Evolutionary conservation across 208 protist species (phyloP).

Genomic region (Leishmania mexicana): DNA sequence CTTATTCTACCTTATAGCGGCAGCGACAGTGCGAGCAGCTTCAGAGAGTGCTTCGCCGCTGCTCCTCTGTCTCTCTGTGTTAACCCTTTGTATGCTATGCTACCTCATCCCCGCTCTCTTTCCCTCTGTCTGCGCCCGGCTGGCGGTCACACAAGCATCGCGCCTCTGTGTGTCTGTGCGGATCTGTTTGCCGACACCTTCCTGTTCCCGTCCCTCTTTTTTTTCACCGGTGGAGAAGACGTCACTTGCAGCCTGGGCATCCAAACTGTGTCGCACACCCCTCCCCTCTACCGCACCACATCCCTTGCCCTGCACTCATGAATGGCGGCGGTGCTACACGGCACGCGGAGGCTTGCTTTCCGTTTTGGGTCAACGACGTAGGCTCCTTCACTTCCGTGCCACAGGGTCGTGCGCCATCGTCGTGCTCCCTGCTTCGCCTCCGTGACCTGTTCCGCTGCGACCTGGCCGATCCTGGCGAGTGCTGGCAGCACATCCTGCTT

Average conservation of each 20-base stretch:
- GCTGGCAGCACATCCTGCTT: slow-evolving; percentile 62
- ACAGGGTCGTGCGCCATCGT: too few relatives aligned
- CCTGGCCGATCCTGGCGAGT: slow-evolving; percentile 34
- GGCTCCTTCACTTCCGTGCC: not conserved
- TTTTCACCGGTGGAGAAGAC: not conserved
- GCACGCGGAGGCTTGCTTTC: not conserved
- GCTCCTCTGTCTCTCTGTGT: not conserved
- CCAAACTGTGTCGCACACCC: not conserved
- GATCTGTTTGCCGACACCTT: not conserved
- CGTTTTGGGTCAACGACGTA: slow-evolving; percentile 12
- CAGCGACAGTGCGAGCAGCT: not conserved
- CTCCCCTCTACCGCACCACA: not conserved
- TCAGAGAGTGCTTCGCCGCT: not conserved
- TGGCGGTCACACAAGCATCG: too few relatives aligned
- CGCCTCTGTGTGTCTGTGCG: not conserved
- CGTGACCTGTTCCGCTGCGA: slow-evolving; percentile 58
- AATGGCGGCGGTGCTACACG: not conserved
- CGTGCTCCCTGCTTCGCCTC: slow-evolving; percentile 27
- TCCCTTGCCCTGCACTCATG: slow-evolving; percentile 6
- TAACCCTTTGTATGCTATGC: not conserved
- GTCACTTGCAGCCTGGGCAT: not conserved
- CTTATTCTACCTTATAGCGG: not conserved
- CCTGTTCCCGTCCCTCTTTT: not conserved
- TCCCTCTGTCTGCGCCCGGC: not conserved
- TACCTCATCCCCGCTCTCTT: not conserved